phyloP scores from a whole-genome alignment of 306 rosid genomes.

The Trichosanthes truncata region DNA sequence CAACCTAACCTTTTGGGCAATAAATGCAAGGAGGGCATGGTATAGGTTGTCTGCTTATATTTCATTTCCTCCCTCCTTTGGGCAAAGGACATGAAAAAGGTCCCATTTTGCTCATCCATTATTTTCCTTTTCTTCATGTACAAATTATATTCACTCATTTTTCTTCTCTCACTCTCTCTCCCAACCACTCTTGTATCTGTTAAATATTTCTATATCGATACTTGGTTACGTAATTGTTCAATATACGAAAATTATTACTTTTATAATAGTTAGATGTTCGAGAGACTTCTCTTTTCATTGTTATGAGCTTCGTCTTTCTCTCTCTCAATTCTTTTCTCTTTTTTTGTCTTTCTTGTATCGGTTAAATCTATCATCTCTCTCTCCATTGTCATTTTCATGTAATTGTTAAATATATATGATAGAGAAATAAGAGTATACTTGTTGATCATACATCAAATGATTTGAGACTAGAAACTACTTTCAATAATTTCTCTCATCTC shows the following conservation, averaged over 20 bases:
- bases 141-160: background rate
- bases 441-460: too few species aligned
- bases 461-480: too few species aligned
- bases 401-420: background rate
- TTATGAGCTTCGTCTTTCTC: too few species aligned
- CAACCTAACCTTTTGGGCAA: background rate
- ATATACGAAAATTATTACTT: background rate
- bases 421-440: background rate
- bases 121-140: background rate
- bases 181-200: background rate
- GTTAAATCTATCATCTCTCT: background rate
- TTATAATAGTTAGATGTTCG: background rate
- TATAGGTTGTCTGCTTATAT: background rate
- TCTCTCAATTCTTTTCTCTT: background rate
- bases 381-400: background rate
- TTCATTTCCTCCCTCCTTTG: constrained; percentile 6
- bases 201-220: background rate
- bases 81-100: constrained; percentile 1
- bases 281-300: background rate
- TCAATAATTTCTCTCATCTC: too few species aligned
- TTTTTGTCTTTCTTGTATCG: too few species aligned
- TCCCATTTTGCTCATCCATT: background rate
- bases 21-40: background rate
- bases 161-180: too few species aligned
- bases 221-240: background rate